Conservation (phyloP, 441 rosid species). For the Pelargonium citronellum region DNA sequence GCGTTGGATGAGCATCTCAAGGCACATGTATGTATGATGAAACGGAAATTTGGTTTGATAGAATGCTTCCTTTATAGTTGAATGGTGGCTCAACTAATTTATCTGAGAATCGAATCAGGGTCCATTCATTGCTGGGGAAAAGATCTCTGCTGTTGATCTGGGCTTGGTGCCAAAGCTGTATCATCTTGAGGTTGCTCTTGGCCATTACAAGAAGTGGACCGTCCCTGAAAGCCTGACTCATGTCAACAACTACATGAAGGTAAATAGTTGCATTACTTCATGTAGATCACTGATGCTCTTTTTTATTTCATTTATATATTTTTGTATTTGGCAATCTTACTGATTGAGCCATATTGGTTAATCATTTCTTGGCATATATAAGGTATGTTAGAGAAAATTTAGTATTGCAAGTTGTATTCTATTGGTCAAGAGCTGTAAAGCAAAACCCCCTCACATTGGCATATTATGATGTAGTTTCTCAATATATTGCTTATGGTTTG, state of each 20-base stretch:
- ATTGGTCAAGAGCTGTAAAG: background rate
- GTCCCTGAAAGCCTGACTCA: slow-evolving; percentile 54
- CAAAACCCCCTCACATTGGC: background rate
- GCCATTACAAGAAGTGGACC: slow-evolving; percentile 80
- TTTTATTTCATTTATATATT: background rate
- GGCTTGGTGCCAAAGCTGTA: slow-evolving; percentile 84
- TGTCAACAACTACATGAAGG: slow-evolving; percentile 58
- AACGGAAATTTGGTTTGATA: background rate
- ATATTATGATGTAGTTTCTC: background rate
- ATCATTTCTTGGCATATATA: background rate
- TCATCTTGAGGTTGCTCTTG: slow-evolving; percentile 71
- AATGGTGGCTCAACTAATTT: slow-evolving; percentile 11
- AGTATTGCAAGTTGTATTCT: background rate
- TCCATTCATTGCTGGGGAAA: slow-evolving; percentile 72
- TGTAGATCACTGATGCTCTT: background rate
- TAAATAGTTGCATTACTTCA: slow-evolving; percentile 12
- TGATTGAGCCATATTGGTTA: background rate
- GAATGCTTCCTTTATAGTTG: background rate
- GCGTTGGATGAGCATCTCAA: slow-evolving; percentile 29
- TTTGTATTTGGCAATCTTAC: background rate
- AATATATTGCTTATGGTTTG: background rate
- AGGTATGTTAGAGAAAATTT: background rate
- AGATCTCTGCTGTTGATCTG: slow-evolving; percentile 64
- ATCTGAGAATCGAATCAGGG: slow-evolving; percentile 34
- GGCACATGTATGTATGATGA: slow-evolving; percentile 20